Base-by-base conservation (phyloP, 441 rosid genomes). In the Corymbia calophylla region DNA sequence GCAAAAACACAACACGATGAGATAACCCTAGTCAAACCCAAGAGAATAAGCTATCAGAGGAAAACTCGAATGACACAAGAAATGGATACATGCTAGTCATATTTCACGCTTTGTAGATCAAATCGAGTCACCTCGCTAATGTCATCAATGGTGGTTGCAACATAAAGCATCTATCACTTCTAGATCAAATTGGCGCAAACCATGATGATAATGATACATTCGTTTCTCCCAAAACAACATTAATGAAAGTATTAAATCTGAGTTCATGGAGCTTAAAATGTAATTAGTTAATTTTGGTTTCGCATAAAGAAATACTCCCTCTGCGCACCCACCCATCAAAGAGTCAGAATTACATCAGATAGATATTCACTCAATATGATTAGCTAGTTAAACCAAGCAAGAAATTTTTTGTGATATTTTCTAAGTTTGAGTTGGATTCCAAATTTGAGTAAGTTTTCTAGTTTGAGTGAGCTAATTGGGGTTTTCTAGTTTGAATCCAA, bases 381-480 rank as follows among this genome's bases (percentile, higher is more conserved):
- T 51, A 13, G 53, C 5, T 51, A 16, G 53, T 51, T 51, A 4
- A 51, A 51, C 53, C 53, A 5, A 51, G 53, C 53, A 51, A 51
- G 53, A 27, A 56, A 56, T 56, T 23, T 0, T 56, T 4, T 23
- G 0, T 21, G 23, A 23, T 56, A 21, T 27, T 23, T 56, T 56
- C 5, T 56, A 56, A 56, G 23, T 56, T 56, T 0, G 13, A 56
- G 62, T 56, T 23, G 62, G 23, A 56, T 56, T 56, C 62, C 0
- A 5, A 56, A 56, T 21, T 56, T 56, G n/a, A n/a, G n/a, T n/a
- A n/a, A n/a, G n/a, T n/a, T n/a, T n/a, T n/a, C n/a, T n/a, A n/a
- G n/a, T n/a, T n/a, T n/a, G n/a, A n/a, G n/a, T n/a, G n/a, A n/a
- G n/a, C n/a, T n/a, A n/a, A n/a, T n/a, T n/a, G n/a, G n/a, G n/a